Conservation (phyloP, 2,329 filamentous ascomycete species). For the Arthroderma sp. region DNA sequence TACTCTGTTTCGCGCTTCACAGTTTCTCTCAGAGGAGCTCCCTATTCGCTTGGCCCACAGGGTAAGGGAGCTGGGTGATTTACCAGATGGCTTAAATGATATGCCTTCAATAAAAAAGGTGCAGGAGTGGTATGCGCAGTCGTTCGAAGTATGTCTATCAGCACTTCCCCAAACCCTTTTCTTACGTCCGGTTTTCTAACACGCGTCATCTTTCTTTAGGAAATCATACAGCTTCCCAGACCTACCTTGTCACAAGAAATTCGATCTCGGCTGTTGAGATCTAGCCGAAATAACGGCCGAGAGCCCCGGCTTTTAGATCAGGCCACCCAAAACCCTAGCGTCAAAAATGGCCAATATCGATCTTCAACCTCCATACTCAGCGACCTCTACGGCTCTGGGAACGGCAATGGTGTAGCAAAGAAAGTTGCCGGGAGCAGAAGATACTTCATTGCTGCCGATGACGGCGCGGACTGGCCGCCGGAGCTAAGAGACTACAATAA, state of each 20-base stretch:
- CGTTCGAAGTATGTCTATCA: conserved; percentile 66
- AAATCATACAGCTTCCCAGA: conserved; percentile 77
- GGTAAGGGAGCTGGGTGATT: conserved; percentile 80
- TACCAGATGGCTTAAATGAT: conserved; percentile 91
- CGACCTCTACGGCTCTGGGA: conserved; percentile 36
- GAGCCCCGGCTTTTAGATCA: conserved; percentile 59
- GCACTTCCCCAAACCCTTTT: conserved; percentile 1
- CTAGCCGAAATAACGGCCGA: conserved; percentile 40
- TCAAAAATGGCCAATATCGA: conserved; percentile 68
- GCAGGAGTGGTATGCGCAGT: conserved; percentile 97
- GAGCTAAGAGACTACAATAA: conserved; percentile 91
- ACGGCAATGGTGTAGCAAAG: conserved; percentile 30
- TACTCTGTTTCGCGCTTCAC: conserved; percentile 90
- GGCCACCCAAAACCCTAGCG: conserved; percentile 79
- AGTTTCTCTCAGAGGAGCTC: conserved; percentile 95
- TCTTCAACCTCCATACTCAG: conserved; percentile 30
- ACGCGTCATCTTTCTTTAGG: conserved; percentile 31
- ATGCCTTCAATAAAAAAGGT: conserved; percentile 96
- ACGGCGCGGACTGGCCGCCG: conserved; percentile 78
- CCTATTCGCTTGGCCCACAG: conserved; percentile 93
- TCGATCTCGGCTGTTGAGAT: conserved; percentile 57
- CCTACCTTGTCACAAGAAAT: conserved; percentile 65
- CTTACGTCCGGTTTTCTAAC: neutral
- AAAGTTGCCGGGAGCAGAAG: conserved; percentile 46
- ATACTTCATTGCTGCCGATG: conserved; percentile 89